These are phyloP conservation scores for Paecilomyces sp. DNA, from an alignment of 2,329 filamentous ascomycete genomes.

Conservation along the genomic window DNA sequence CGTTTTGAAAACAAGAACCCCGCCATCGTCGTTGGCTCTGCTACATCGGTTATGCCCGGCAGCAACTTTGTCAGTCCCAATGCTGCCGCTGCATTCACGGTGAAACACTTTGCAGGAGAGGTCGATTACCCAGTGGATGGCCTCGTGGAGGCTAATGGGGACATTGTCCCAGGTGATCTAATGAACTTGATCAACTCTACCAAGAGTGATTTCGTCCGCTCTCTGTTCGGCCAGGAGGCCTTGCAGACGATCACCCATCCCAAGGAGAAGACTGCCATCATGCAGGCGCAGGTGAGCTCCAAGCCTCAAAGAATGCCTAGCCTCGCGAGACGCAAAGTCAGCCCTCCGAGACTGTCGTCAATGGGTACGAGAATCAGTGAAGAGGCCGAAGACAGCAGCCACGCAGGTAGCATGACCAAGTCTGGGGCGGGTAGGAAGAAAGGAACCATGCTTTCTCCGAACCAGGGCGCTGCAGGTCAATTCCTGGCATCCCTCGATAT, in stretches of 20 bases:
- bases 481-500: constrained; percentile 86
- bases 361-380: constrained; percentile 20
- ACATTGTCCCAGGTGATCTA: constrained; percentile 89
- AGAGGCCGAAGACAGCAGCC: constrained; percentile 36
- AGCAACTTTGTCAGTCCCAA: constrained; percentile 88
- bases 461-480: constrained; percentile 86
- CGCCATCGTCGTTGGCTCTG: constrained; percentile 70
- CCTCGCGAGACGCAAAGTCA: constrained; percentile 73
- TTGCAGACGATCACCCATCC: constrained; percentile 91
- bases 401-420: constrained; percentile 21
- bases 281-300: constrained; percentile 93
- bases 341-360: constrained; percentile 39
- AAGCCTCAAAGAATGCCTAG: constrained; percentile 90
- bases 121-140: constrained; percentile 87
- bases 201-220: constrained; percentile 79
- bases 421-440: constrained; percentile 19
- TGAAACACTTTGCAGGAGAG: constrained; percentile 93
- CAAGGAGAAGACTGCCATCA: constrained; percentile 79
- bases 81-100: constrained; percentile 70
- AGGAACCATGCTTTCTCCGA: constrained; percentile 32
- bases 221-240: constrained; percentile 93
- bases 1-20: constrained; percentile 93
- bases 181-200: constrained; percentile 88
- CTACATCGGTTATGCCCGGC: constrained; percentile 70
- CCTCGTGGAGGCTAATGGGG: constrained; percentile 89